These are phyloP conservation scores for Candida jianshihensis DNA, from an alignment of 805 yeast species.

Conservation along the genomic window DNA sequence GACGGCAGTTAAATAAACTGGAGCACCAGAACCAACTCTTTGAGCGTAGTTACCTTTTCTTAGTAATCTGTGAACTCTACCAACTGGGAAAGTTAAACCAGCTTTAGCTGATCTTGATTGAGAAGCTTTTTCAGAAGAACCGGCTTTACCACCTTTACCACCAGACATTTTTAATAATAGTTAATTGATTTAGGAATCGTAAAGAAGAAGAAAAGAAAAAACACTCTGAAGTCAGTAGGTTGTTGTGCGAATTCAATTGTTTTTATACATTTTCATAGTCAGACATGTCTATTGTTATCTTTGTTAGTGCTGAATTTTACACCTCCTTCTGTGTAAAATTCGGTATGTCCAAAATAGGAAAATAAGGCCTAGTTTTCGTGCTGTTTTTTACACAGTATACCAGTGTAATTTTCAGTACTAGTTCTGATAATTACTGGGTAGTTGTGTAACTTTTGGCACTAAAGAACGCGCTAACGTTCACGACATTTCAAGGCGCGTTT, in stretches of 20 bases:
- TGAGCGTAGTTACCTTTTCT: constrained; percentile 98
- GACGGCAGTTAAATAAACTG: constrained; percentile 95
- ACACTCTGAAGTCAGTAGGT: not conserved
- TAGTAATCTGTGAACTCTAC: constrained; percentile 95
- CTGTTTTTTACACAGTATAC: not conserved
- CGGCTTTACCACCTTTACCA: constrained; percentile 83
- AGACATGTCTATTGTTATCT: too few species aligned
- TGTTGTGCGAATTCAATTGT: not conserved
- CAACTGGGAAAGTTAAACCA: constrained; percentile 98
- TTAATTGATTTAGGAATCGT: not conserved
- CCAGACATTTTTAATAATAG: constrained; percentile 47
- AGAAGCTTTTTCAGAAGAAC: constrained; percentile 89
- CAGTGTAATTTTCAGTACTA: not conserved
- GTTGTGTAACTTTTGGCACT: constrained; percentile 1
- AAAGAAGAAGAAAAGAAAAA: not conserved
- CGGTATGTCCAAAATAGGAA: not conserved
- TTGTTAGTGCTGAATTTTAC: not conserved
- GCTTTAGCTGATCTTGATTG: constrained; percentile 98
- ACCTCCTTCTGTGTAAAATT: not conserved
- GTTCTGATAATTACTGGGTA: not conserved
- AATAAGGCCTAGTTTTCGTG: not conserved
- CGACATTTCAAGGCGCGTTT: not conserved
- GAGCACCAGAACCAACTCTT: constrained; percentile 99
- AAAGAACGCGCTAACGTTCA: not conserved
- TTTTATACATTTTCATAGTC: not conserved